Base-by-base conservation (phyloP, 805 yeast genomes). In the Candida boleticola region DNA sequence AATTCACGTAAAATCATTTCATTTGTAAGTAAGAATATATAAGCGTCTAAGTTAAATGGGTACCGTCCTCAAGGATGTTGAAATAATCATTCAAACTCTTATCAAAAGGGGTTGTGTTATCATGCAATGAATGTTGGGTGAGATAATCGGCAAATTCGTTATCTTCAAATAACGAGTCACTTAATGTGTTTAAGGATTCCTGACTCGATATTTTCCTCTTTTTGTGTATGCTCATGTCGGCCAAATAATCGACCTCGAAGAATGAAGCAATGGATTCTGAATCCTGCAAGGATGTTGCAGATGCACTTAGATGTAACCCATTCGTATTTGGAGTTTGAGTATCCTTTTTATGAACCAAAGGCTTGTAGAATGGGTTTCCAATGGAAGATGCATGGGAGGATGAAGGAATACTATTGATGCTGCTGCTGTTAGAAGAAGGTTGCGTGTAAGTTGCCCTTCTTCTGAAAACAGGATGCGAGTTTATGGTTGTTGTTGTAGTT, bases 321-420 rank as follows among this genome's bases (percentile, higher is more conserved):
- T 13, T 19, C 18, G n/a, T 32, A 16, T 5, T 17, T 32, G 6
- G 23, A 19, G 20, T 5, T 5, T 5, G 37, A 34, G 19, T 5
- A 4, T 23, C 39, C 31, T 26, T 36, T 27, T 36, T 36, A 14
- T 19, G 37, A 6, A 22, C 27, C 9, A 18, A 31, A 14, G 39
- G 39, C 32, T 47, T 45, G 29, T 46, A 49, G 32, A 48, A 47
- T 5, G 51, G 50, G 27, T 48, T 47, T 9, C 48, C 52, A 9
- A 42, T 40, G 16, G 25, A 21, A 4, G 36, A 33, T 14, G 32
- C n/a, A 5, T 5, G 13, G 9, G 26, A 9, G 5, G 36, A 33
- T 18, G 36, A 33, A n/a, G n/a, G n/a, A n/a, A n/a, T n/a, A n/a
- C n/a, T n/a, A n/a, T n/a, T n/a, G n/a, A n/a, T n/a, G n/a, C n/a